Evolutionary conservation across 257 asterid species (phyloP).

Genomic region (Solanum medicagineum): DNA sequence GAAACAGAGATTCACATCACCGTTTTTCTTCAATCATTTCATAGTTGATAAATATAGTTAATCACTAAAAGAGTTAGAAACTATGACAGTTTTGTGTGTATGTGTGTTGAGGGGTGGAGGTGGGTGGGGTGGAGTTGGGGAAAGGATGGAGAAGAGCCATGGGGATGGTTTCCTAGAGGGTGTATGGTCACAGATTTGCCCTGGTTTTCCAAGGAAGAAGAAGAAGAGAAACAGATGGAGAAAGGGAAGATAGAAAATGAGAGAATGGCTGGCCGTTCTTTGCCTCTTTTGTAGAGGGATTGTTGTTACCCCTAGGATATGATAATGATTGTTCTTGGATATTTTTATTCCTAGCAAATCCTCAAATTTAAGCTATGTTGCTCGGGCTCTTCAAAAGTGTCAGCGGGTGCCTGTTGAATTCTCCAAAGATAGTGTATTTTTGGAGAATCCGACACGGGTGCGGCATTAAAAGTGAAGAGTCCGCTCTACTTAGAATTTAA

Average conservation of each 20-base stretch:
- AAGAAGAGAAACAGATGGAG: not conserved
- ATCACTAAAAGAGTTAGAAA: not conserved
- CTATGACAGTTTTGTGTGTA: not conserved
- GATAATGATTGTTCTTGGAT: not conserved
- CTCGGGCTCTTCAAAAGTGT: too few relatives aligned
- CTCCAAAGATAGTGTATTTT: too few relatives aligned
- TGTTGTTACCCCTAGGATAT: not conserved
- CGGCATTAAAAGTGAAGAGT: too few relatives aligned
- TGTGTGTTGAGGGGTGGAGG: not conserved
- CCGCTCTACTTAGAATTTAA: not conserved
- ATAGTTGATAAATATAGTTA: not conserved
- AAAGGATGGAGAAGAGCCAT: not conserved
- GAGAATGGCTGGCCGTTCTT: not conserved
- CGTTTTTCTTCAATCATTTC: not conserved
- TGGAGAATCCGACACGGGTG: too few relatives aligned
- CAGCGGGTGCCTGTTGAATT: too few relatives aligned
- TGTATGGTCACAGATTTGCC: not conserved
- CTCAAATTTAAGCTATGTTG: not conserved
- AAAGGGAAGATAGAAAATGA: not conserved
- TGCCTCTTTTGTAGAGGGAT: not conserved
- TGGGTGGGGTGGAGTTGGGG: not conserved
- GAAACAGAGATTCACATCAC: not conserved
- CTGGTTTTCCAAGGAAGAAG: not conserved
- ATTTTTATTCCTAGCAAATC: not conserved
- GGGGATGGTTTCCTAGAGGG: not conserved